A percentile compares a stretch with the other conserved stretches of the same genome.
These are phyloP conservation scores for Sugiyamaella americana DNA, from an alignment of 805 yeast genomes.

Conservation along the genomic window DNA sequence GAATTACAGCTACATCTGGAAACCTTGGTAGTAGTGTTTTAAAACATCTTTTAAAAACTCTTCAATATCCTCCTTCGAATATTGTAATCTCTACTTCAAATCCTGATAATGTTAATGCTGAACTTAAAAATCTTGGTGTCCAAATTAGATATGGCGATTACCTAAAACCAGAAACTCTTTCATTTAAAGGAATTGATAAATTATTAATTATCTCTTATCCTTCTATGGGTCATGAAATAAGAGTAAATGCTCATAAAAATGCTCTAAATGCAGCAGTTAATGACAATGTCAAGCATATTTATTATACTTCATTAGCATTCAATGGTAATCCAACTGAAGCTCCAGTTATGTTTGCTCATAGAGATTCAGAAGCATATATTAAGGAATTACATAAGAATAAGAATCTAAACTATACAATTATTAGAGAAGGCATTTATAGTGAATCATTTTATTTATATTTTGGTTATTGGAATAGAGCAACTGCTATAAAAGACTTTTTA, in stretches of 20 bases:
- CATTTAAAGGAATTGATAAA: slow-evolving; percentile 4
- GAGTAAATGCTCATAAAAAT: slow-evolving; percentile 1
- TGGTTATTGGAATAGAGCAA: background rate
- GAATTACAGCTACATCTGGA: slow-evolving; percentile 3
- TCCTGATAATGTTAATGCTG: background rate
- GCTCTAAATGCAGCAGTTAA: slow-evolving; percentile 5
- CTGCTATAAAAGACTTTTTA: background rate
- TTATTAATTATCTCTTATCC: slow-evolving; percentile 5
- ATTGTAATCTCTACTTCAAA: background rate
- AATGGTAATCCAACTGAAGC: slow-evolving; percentile 8
- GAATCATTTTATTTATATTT: slow-evolving; percentile 1
- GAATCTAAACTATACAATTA: background rate
- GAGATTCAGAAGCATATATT: slow-evolving; percentile 3
- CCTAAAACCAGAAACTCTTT: slow-evolving; percentile 1
- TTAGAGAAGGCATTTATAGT: slow-evolving; percentile 3
- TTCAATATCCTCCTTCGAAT: background rate
- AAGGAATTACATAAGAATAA: background rate
- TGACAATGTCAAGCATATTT: slow-evolving; percentile 6
- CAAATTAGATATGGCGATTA: slow-evolving; percentile 3
- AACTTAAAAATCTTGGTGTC: background rate
- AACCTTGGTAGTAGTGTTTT: slow-evolving; percentile 2
- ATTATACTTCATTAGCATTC: slow-evolving; percentile 8
- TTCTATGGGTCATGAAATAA: slow-evolving; percentile 3
- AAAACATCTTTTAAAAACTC: background rate
- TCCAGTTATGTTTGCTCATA: slow-evolving; percentile 5